Conservation (phyloP, 108 stramenopile species). For the Pinguiococcus pyrenoidosus region DNA sequence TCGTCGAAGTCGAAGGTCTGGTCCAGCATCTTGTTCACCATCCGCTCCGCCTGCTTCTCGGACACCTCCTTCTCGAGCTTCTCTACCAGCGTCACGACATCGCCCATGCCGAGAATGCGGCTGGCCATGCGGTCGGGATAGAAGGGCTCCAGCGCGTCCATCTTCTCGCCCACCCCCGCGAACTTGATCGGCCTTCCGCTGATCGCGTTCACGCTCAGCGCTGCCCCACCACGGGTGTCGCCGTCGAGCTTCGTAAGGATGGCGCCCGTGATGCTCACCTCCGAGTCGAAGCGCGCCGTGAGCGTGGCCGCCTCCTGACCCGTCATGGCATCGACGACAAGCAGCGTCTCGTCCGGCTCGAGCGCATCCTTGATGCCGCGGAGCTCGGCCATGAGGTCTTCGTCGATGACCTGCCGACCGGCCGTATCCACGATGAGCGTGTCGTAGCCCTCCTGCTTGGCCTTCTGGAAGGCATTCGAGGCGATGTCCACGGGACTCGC, state of each 20-base stretch:
- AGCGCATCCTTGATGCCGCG: conserved; percentile 34
- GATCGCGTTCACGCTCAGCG: conserved; percentile 71
- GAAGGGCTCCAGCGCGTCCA: conserved; percentile 72
- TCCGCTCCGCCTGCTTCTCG: conserved; percentile 58
- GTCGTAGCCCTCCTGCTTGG: conserved; percentile 64
- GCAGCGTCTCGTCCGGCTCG: conserved; percentile 75
- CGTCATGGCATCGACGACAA: conserved; percentile 94
- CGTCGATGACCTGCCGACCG: conserved; percentile 63
- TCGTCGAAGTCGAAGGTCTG: conserved; percentile 84
- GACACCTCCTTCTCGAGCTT: conserved; percentile 73
- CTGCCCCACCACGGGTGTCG: conserved; percentile 83
- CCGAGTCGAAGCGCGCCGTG: conserved; percentile 77
- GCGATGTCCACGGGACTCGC: conserved; percentile 80
- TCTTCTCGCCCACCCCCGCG: conserved; percentile 80
- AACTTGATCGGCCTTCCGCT: conserved; percentile 91
- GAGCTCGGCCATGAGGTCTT: conserved; percentile 76
- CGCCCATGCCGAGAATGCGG: conserved; percentile 89
- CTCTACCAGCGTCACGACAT: conserved; percentile 83
- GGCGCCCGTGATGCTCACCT: conserved; percentile 79
- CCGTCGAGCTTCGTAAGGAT: conserved; percentile 87
- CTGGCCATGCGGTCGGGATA: conserved; percentile 92
- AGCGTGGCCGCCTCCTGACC: conserved; percentile 89
- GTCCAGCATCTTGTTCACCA: conserved; percentile 72
- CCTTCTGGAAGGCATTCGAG: conserved; percentile 51
- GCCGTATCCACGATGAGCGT: conserved; percentile 90